A percentile compares a stretch with the other conserved stretches of the same genome.
Conservation (phyloP, 2,329 filamentous ascomycete genomes). For the Hawksworthiomyces lignivorus region DNA sequence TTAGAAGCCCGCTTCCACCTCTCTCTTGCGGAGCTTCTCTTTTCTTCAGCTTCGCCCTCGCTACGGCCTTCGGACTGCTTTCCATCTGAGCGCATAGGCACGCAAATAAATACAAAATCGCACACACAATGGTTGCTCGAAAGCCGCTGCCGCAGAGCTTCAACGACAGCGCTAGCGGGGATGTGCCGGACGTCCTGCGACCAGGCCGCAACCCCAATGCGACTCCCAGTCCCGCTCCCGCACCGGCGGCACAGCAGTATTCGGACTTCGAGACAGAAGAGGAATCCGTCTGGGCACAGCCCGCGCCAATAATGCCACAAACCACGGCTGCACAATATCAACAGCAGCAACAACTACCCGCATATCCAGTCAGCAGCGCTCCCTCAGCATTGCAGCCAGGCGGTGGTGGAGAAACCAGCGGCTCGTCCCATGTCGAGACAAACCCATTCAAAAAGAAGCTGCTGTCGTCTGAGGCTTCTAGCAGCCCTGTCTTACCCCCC, state of each 20-base stretch:
- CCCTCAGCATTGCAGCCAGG: slow-evolving; percentile 26
- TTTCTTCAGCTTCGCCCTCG: no score
- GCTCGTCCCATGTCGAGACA: slow-evolving; percentile 27
- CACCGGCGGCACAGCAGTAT: slow-evolving; percentile 11
- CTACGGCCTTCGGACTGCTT: no score
- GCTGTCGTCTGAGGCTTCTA: slow-evolving; percentile 13
- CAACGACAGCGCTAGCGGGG: slow-evolving; percentile 14
- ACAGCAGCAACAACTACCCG: not conserved
- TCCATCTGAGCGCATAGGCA: no score
- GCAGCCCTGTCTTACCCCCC: no score
- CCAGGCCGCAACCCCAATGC: slow-evolving; percentile 20
- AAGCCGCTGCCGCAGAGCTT: slow-evolving; percentile 29
- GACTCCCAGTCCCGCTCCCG: not conserved
- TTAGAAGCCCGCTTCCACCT: no score
- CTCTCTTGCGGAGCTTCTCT: no score
- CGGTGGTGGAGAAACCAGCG: slow-evolving; percentile 10
- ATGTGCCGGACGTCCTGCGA: slow-evolving; percentile 25
- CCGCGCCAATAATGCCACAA: not conserved
- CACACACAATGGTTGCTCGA: slow-evolving; percentile 33
- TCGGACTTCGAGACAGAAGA: slow-evolving; percentile 24
- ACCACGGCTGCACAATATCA: not conserved
- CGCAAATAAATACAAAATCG: no score
- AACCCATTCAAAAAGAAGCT: slow-evolving; percentile 49
- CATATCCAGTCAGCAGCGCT: no score
- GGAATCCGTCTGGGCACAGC: slow-evolving; percentile 27